phyloP scores from a whole-genome alignment of 2,329 filamentous ascomycete genomes.

The Pseudogymnoascus pannorum region DNA sequence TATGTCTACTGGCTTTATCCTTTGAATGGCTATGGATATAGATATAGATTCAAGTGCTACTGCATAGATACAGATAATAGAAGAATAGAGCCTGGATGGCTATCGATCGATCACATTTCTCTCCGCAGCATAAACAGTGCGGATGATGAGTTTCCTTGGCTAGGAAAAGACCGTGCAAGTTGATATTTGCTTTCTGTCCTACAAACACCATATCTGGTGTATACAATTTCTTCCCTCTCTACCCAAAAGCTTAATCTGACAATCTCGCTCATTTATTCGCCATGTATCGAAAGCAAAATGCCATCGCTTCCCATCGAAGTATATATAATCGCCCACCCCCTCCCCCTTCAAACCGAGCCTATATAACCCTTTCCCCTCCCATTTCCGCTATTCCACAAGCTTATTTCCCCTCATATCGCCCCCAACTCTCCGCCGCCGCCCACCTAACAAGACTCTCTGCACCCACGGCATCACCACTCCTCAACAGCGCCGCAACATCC shows the following conservation, averaged over 20 bases:
- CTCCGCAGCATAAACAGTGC: neutral
- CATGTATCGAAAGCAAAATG: slow-evolving; percentile 4
- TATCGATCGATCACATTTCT: neutral
- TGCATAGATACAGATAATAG: slow-evolving; percentile 4
- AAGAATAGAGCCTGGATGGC: neutral
- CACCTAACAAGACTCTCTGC: slow-evolving; percentile 64
- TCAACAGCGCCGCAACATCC: slow-evolving; percentile 64
- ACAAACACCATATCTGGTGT: neutral
- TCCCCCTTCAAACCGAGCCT: too few relatives aligned
- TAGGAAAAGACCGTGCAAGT: neutral
- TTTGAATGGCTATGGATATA: slow-evolving; percentile 1
- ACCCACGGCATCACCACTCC: slow-evolving; percentile 60
- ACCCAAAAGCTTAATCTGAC: neutral
- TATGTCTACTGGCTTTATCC: neutral
- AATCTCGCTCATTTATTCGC: neutral
- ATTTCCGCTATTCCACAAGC: neutral
- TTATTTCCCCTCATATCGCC: slow-evolving; percentile 37
- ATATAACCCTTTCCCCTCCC: neutral
- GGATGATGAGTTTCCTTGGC: neutral
- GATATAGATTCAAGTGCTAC: slow-evolving; percentile 1
- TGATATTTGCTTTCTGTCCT: neutral
- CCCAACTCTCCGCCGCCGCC: slow-evolving; percentile 48
- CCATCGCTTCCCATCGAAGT: neutral
- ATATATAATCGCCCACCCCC: neutral
- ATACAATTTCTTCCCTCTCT: neutral